Evolutionary conservation across 768 basidiomycete genomes (phyloP), one percentile per base, ranked within the genome.

Genomic region (Rhizopogon salebrosus): DNA sequence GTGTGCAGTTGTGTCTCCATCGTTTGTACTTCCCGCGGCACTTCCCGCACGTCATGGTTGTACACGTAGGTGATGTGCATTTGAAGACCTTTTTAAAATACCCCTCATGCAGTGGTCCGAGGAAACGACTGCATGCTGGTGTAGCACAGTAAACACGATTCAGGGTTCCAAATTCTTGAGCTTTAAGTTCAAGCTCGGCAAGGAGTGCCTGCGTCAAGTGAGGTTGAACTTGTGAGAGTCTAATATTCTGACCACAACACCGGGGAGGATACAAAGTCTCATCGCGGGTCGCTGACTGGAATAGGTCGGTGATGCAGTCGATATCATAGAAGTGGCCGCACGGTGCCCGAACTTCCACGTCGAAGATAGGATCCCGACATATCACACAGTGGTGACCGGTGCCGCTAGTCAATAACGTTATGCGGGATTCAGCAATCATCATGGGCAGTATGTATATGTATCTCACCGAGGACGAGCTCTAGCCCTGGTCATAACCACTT

Each of bases 191-290:
- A 48, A 70, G 66, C 11, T 58, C 53, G 1, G 49, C 20, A 14
- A 62, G 4, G 16, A 69, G 58, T 0, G 27, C 35, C 18, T 49
- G 54, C 4, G 61, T 23, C 26, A 74, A 54, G 49, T 71, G 63
- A 2, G 41, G 38, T 27, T 42, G 55, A 23, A 72, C 66, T 2
- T 54, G 55, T 11, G 31, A 10, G 31, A 68, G 40, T 27, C 70
- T 57, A 20, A 76, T 70, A 7, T 54, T 53, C 27, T 59, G 59
- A 29, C 64, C 56, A 54, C 75, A 75, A 55, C 75, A 75, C 23
- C 68, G 66, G 27, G 75, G 74, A 3, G 74, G 75, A 56, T 64
- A 74, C 26, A 76, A 65, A 1, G 67, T 60, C 53, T 75, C 75
- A 57, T 76, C 75, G 18, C 52, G 56, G 4, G 61, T 66, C 1